phyloP scores from a whole-genome alignment of 805 yeast genomes.

The Candida ortonii region DNA sequence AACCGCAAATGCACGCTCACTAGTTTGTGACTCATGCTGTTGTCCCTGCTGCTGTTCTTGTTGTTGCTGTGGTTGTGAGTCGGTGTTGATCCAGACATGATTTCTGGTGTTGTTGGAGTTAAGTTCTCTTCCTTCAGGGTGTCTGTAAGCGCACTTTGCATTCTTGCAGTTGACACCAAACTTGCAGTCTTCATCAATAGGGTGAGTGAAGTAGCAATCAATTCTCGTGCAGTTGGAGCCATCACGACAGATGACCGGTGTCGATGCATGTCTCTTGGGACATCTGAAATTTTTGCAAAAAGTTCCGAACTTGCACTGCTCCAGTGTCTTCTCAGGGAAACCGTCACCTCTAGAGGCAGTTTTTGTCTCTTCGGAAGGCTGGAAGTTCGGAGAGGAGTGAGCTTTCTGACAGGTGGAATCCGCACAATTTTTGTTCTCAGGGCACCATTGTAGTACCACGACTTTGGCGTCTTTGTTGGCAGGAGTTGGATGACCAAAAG shows the following conservation, averaged over 20 bases:
- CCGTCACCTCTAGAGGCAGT: slow-evolving; percentile 13
- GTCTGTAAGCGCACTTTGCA: slow-evolving; percentile 66
- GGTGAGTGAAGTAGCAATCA: slow-evolving; percentile 83
- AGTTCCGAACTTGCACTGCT: slow-evolving; percentile 77
- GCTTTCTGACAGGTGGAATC: slow-evolving; percentile 66
- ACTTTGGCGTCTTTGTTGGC: slow-evolving; percentile 74
- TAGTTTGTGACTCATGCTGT: too few relatives aligned
- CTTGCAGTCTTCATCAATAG: slow-evolving; percentile 74
- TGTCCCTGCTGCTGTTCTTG: slow-evolving; percentile 18
- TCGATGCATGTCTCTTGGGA: slow-evolving; percentile 79
- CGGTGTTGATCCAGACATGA: slow-evolving; percentile 32
- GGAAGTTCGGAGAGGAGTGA: slow-evolving; percentile 71
- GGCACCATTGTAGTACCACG: slow-evolving; percentile 70
- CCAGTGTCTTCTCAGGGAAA: slow-evolving; percentile 52
- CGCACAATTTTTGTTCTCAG: slow-evolving; percentile 60
- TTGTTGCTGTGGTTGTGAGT: slow-evolving; percentile 19
- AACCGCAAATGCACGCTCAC: slow-evolving; percentile 71
- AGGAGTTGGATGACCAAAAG: slow-evolving; percentile 91
- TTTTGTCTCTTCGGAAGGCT: slow-evolving; percentile 25
- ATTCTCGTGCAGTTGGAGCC: slow-evolving; percentile 75
- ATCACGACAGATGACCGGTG: slow-evolving; percentile 72
- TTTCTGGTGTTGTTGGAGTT: slow-evolving; percentile 24
- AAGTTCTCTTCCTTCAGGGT: slow-evolving; percentile 71
- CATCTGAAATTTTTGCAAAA: slow-evolving; percentile 77
- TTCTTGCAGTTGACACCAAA: slow-evolving; percentile 76